Base-by-base conservation (phyloP, 768 basidiomycete species). In the Trametes maxima region DNA sequence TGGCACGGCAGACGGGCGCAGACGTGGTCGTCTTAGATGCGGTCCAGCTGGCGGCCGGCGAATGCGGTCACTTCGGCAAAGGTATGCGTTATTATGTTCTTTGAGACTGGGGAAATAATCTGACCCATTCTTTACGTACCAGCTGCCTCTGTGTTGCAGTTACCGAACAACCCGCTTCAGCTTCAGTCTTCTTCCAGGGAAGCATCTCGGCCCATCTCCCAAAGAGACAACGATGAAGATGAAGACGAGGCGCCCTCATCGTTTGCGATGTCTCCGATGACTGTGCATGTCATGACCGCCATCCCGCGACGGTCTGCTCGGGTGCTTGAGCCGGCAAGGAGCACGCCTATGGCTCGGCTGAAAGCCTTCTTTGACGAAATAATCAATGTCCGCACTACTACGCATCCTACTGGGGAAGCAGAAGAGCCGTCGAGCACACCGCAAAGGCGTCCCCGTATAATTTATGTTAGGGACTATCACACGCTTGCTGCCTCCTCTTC, bases 11-110 rank as follows among this genome's bases (percentile, higher is more conserved):
- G 54, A 85, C 87, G 2, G 85, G 82, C 25, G 84, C 93, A 19
- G 95, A 97, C 64, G 87, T 97, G 12, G 79, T 95, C 10, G 84
- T 94, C 14, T 70, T 98, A 51, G 95, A 98, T 76, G 79, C 89
- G 3, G 85, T 88, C 10, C 90, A 95, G 60, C 78, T 96, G 19
- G 93, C 90, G 36, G 88, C 93, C 3, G 92, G 94, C n/a, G 88
- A 92, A 72, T 90, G 87, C 79, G 94, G 94, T 2, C 79, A 82
- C 19, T 93, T 93, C 72, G 94, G 94, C 25, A 83, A 87, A 81
- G 90, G 90, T 88, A 67, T 67, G 59, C 12, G 10, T 1, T 65
- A 21, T 42, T 52, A 11, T 37, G 35, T 53, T 13, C 25, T 61
- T 49, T 33, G 58, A 14, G 35, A 47, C 44, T 8, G 46, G 6